Evolutionary conservation across 805 yeast species (phyloP), one percentile per base, ranked within the genome.

Genomic region (Monosporozyma solicola): DNA sequence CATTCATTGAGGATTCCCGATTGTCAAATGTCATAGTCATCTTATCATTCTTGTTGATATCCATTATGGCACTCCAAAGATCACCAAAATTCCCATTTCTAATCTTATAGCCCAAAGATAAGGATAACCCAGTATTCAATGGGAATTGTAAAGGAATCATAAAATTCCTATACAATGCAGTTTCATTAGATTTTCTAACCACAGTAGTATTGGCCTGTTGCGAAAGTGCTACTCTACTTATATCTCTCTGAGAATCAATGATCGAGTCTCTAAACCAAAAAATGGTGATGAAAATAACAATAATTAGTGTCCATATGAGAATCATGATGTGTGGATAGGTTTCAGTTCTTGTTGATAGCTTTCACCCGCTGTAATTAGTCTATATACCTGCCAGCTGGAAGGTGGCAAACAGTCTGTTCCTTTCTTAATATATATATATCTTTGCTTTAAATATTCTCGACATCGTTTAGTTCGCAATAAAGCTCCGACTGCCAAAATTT

Each of bases 1-100:
- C 57, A 22, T 48, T 22, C n/a, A 63, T 48, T 2, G 56, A 41
- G 29, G 9, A 43, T 24, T 43, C 16, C 5, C 15, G 7, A 43
- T 43, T 24, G 24, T 43, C 46, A 24, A 43, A 43, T 15, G 31
- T 43, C 8, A 41, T 41, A 20, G 44, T 8, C 44, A 41, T 41
- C 27, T 41, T 41, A 20, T 49, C 45, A 11, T 48, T 54, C 43
- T 53, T 57, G 35, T 64, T 57, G 20, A 65, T 62, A 37, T 65
- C 63, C 66, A 71, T 62, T 10, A 78, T 75, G 13, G 82, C 69
- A 51, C 74, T 78, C 91, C 94, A 87, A 3, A 87, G 64, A 70
- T 88, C 96, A 56, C 79, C 76, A 54, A 88, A 64, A 58, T 80
- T 83, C 3, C 96, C 96, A 64, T 86, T 84, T 59, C 96, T 74